Conservation (phyloP, 2,329 filamentous ascomycete species). For the Grosmannia serpens region DNA sequence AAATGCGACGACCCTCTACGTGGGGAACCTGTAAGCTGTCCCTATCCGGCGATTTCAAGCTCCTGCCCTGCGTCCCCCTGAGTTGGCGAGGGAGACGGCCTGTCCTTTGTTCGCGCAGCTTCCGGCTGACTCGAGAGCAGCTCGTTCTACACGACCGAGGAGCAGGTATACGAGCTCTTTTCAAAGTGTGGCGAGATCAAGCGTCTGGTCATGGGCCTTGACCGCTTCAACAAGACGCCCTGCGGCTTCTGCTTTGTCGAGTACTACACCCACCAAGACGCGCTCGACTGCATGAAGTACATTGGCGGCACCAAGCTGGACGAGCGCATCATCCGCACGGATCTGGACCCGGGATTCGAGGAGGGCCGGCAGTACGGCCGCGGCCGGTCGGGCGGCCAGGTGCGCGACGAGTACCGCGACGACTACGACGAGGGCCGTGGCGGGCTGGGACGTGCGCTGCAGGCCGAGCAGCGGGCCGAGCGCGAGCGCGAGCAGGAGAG, state of each 20-base stretch:
- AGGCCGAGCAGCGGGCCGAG: constrained; percentile 31
- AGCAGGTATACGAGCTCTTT: constrained; percentile 96
- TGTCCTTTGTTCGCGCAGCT: background rate
- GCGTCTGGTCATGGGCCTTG: constrained; percentile 92
- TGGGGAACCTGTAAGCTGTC: constrained; percentile 77
- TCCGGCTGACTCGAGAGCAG: constrained; percentile 27
- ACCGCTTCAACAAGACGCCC: constrained; percentile 93
- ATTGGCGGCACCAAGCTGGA: constrained; percentile 96
- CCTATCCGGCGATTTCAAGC: no score
- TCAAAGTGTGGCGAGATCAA: constrained; percentile 97
- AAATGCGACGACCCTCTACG: constrained; percentile 88
- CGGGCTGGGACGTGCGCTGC: constrained; percentile 71
- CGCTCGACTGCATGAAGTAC: constrained; percentile 96
- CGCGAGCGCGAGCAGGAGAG: constrained; percentile 39
- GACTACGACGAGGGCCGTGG: constrained; percentile 94
- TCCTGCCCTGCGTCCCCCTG: constrained; percentile 9
- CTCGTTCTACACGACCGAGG: constrained; percentile 96
- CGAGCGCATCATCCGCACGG: constrained; percentile 89
- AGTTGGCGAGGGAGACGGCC: no score
- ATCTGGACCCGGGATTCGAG: constrained; percentile 89
- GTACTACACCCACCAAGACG: constrained; percentile 96
- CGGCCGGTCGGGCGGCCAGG: constrained; percentile 91
- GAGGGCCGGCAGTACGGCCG: constrained; percentile 94
- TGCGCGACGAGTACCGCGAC: constrained; percentile 93
- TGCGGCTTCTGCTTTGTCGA: constrained; percentile 99